phyloP scores from a whole-genome alignment of 108 stramenopile genomes.

The Chaetoceros tenuissimus region DNA sequence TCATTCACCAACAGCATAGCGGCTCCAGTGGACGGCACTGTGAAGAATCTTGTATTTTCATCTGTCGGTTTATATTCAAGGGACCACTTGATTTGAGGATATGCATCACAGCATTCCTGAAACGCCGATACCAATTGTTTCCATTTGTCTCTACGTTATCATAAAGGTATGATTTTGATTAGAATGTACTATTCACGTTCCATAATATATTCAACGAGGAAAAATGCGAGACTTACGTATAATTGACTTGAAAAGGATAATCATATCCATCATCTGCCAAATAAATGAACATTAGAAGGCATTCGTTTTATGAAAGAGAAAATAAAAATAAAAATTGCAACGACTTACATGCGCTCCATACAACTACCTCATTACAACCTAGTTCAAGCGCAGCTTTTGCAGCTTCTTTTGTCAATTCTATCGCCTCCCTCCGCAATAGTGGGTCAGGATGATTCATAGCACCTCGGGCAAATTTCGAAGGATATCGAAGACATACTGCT shows the following conservation, averaged over 20 bases:
- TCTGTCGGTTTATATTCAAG: slow-evolving; percentile 86
- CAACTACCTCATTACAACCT: slow-evolving; percentile 66
- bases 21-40: slow-evolving; percentile 78
- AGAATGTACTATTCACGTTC: no score
- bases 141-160: slow-evolving; percentile 75
- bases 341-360: slow-evolving; percentile 60
- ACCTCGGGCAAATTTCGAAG: slow-evolving; percentile 64
- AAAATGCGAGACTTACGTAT: no score
- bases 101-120: slow-evolving; percentile 74
- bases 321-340: no score
- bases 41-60: slow-evolving; percentile 83
- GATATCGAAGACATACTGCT: slow-evolving; percentile 80
- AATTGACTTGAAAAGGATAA: slow-evolving; percentile 72
- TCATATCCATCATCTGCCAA: slow-evolving; percentile 66
- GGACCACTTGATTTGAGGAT: slow-evolving; percentile 67
- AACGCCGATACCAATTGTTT: slow-evolving; percentile 64
- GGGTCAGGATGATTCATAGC: slow-evolving; percentile 76
- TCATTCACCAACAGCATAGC: slow-evolving; percentile 65
- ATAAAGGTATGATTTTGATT: no score
- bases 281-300: no score
- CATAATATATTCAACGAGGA: no score
- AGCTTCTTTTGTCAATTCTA: slow-evolving; percentile 66
- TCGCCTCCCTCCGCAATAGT: slow-evolving; percentile 47
- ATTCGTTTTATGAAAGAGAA: no score
- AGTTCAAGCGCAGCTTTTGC: slow-evolving; percentile 47